A percentile compares a stretch with the other conserved stretches of the same genome.
Evolutionary conservation across 345 rosid genomes (phyloP).

Genomic region (Eucalyptus guilfoylei): DNA sequence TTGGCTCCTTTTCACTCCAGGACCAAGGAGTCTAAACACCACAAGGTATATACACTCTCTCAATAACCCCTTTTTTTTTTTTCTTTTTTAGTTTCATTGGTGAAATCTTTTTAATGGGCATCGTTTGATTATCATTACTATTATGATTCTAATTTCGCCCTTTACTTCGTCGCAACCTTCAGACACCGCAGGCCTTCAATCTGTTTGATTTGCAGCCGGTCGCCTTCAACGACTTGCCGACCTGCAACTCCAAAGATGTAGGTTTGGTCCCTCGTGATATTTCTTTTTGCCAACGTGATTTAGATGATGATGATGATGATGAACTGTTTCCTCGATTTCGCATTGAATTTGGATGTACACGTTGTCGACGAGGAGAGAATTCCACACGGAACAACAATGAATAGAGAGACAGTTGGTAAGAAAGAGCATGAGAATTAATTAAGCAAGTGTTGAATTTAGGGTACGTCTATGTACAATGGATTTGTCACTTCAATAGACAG

Average conservation of each 20-base stretch:
- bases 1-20: conserved; percentile 17
- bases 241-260: conserved; percentile 54
- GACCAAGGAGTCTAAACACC: conserved; percentile 18
- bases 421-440: not conserved
- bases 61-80: too few species aligned
- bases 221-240: conserved; percentile 25
- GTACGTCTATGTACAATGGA: not conserved
- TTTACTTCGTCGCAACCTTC: not conserved
- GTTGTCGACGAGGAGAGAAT: not conserved
- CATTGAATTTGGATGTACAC: not conserved
- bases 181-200: conserved; percentile 74
- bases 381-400: not conserved
- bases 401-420: not conserved
- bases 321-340: not conserved
- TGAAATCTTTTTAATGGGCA: not conserved
- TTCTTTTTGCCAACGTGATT: not conserved
- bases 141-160: not conserved
- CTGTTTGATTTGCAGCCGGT: conserved; percentile 46
- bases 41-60: conserved; percentile 33
- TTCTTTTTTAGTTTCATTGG: not conserved
- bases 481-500: not conserved
- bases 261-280: not conserved
- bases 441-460: not conserved
- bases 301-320: not conserved
- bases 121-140: not conserved